A percentile compares a stretch with the other conserved stretches of the same genome.
These are phyloP conservation scores for Peronospora destructor DNA, from an alignment of 352 stramenopile species.

Conservation along the genomic window DNA sequence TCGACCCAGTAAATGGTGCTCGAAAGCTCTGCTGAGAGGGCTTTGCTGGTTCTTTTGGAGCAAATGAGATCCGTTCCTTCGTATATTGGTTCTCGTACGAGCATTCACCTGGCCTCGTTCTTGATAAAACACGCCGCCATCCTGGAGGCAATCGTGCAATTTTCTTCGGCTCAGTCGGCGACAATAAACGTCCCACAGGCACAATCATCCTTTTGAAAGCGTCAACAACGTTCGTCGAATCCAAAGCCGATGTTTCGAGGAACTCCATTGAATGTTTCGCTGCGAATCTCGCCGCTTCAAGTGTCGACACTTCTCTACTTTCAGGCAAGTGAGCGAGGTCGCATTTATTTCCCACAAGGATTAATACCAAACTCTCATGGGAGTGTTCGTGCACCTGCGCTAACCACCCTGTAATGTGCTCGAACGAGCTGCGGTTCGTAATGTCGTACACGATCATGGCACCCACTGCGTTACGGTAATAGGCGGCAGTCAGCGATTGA, in stretches of 20 bases:
- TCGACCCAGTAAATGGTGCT: conserved; percentile 19
- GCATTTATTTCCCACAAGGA: conserved; percentile 86
- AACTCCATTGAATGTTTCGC: conserved; percentile 80
- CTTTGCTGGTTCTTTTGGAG: conserved; percentile 77
- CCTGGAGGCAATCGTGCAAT: conserved; percentile 61
- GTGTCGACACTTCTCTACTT: conserved; percentile 76
- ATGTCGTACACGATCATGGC: conserved; percentile 92
- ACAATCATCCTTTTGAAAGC: conserved; percentile 87
- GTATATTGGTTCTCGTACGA: conserved; percentile 89
- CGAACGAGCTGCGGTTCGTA: conserved; percentile 80
- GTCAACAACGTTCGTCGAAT: conserved; percentile 83
- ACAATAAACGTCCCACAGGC: conserved; percentile 69
- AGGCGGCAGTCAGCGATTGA: conserved; percentile 87
- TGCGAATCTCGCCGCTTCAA: conserved; percentile 79
- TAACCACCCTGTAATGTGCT: conserved; percentile 73
- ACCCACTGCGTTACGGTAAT: conserved; percentile 87
- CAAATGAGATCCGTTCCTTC: conserved; percentile 82
- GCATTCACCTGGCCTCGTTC: conserved; percentile 78
- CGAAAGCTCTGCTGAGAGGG: conserved; percentile 83
- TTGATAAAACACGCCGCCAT: conserved; percentile 76
- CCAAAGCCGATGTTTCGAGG: conserved; percentile 77
- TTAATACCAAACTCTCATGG: conserved; percentile 74
- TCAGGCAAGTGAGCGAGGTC: conserved; percentile 72
- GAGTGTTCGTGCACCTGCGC: conserved; percentile 76
- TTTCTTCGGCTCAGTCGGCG: conserved; percentile 50